A percentile compares a stretch with the other conserved stretches of the same genome.
Conservation (phyloP, 306 rosid genomes). For the Quercus rubra region DNA sequence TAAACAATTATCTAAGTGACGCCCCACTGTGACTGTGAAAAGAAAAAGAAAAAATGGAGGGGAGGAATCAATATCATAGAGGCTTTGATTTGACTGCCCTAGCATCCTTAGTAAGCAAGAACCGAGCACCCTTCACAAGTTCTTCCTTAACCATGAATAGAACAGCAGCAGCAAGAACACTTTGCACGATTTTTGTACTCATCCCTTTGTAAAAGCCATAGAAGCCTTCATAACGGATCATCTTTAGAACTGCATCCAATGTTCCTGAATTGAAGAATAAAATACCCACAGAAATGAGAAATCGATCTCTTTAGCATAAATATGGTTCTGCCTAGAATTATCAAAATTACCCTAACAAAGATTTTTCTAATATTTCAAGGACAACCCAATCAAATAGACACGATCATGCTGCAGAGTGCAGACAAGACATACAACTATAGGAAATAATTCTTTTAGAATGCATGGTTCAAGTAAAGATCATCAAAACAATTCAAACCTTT, state of each 20-base stretch:
- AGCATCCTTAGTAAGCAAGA: slow-evolving; percentile 52
- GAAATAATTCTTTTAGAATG: not conserved
- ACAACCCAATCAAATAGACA: not conserved
- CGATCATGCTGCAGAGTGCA: not conserved
- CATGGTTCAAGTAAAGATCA: slow-evolving; percentile 18
- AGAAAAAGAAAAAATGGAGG: slow-evolving; percentile 6
- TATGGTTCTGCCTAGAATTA: not conserved
- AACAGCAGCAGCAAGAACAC: slow-evolving; percentile 97
- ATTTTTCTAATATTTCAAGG: not conserved
- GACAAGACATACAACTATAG: not conserved
- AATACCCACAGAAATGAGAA: not conserved
- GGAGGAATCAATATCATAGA: slow-evolving; percentile 21
- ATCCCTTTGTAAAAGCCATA: slow-evolving; percentile 91
- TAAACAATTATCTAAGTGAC: not conserved
- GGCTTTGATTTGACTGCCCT: slow-evolving; percentile 45
- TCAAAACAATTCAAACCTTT: slow-evolving; percentile 51
- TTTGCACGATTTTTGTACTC: slow-evolving; percentile 84
- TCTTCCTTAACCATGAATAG: slow-evolving; percentile 95
- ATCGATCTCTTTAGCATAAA: not conserved
- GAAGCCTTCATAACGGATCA: slow-evolving; percentile 81
- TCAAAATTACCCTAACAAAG: not conserved
- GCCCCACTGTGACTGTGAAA: slow-evolving; percentile 14
- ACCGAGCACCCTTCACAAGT: slow-evolving; percentile 59
- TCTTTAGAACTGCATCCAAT: slow-evolving; percentile 74
- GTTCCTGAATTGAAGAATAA: slow-evolving; percentile 60